phyloP scores from a whole-genome alignment of 2,329 filamentous ascomycete species.

The Falciphora oryzae region DNA sequence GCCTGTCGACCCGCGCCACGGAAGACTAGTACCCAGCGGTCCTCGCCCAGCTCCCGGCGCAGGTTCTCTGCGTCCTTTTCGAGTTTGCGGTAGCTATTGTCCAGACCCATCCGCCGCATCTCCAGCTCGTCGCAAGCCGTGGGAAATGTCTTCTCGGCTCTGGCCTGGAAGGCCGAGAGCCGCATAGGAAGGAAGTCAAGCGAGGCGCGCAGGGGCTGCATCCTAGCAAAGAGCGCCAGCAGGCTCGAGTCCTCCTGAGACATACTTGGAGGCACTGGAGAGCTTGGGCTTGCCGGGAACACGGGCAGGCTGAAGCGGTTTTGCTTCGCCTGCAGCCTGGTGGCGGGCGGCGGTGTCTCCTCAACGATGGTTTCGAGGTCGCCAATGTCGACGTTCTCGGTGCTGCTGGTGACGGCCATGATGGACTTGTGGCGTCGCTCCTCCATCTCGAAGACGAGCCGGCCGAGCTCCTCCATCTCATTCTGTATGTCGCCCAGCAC shows the following conservation, averaged over 20 bases:
- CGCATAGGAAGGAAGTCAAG: constrained; percentile 96
- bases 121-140: constrained; percentile 87
- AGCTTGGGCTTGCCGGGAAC: constrained; percentile 57
- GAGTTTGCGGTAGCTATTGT: constrained; percentile 81
- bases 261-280: constrained; percentile 48
- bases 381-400: constrained; percentile 68
- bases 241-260: constrained; percentile 81
- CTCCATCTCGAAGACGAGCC: constrained; percentile 95
- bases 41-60: constrained; percentile 85
- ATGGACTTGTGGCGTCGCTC: constrained; percentile 82
- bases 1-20: constrained; percentile 87
- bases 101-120: constrained; percentile 65
- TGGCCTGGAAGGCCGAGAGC: constrained; percentile 74
- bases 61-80: constrained; percentile 87
- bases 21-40: constrained; percentile 94
- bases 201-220: constrained; percentile 89
- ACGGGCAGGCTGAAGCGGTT: constrained; percentile 64
- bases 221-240: constrained; percentile 84
- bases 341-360: constrained; percentile 58
- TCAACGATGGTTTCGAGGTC: constrained; percentile 92
- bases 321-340: constrained; percentile 44
- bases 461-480: constrained; percentile 57
- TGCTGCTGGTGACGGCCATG: constrained; percentile 41
- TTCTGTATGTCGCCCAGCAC: constrained; percentile 89
- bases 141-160: constrained; percentile 75